Percentiles rank a stretch among this genome's conserved stretches.
Conservation (phyloP, 352 stramenopile species). For the Phytophthora syringae region DNA sequence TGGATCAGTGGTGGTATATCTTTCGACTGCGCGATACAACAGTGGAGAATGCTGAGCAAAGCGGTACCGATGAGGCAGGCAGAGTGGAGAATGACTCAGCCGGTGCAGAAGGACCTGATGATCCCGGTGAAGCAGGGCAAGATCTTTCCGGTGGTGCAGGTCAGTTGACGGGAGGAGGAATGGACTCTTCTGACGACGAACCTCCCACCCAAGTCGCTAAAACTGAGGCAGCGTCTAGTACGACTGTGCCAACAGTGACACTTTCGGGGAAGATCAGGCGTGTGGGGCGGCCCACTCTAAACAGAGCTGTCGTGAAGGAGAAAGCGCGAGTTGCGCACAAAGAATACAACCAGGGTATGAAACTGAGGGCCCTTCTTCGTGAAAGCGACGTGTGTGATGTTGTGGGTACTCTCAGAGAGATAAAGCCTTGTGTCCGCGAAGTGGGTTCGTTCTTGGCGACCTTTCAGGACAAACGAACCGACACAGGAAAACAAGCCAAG, state of each 20-base stretch:
- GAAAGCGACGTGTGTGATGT: conserved; percentile 1
- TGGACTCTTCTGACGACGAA: neutral
- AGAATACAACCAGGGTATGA: conserved; percentile 14
- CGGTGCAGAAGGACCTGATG: too few relatives aligned
- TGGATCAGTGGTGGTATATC: conserved; percentile 22
- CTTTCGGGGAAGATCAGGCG: neutral
- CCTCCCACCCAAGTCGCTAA: neutral
- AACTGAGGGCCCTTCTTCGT: conserved; percentile 4
- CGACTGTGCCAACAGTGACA: neutral
- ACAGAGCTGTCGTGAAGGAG: neutral
- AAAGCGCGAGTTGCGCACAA: neutral
- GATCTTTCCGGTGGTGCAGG: too few relatives aligned
- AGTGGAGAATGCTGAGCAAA: too few relatives aligned
- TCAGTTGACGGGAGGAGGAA: too few relatives aligned
- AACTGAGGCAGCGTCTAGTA: neutral
- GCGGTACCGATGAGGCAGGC: neutral
- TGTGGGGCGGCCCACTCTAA: neutral
- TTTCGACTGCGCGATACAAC: neutral
- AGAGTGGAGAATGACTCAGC: too few relatives aligned
- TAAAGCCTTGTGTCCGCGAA: neutral
- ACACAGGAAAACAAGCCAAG: neutral
- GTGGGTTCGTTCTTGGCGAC: conserved; percentile 1
- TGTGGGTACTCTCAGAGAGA: neutral
- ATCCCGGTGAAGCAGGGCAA: too few relatives aligned
- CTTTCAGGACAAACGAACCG: neutral